Conservation (phyloP, 352 stramenopile species). For the Phytophthora tentaculata region DNA sequence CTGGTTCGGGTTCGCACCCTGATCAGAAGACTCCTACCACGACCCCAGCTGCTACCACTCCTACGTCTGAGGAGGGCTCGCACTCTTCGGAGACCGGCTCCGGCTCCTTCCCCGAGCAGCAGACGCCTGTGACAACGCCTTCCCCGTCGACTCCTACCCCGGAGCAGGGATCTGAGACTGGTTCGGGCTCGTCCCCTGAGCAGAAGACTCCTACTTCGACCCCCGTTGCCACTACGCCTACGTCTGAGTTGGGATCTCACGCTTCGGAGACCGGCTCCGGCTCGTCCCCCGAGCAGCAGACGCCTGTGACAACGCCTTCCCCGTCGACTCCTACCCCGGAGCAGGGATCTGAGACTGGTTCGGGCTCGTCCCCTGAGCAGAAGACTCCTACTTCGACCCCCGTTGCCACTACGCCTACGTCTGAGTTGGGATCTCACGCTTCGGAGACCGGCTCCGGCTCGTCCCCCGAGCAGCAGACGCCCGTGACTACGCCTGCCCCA, state of each 20-base stretch:
- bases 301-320: conserved; percentile 16
- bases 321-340: conserved; percentile 9
- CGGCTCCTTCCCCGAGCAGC: conserved; percentile 1
- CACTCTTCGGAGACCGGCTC: conserved; percentile 1
- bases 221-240: conserved; percentile 6
- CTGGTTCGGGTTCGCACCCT: conserved; percentile 11
- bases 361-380: conserved; percentile 11
- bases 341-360: background rate
- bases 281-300: conserved; percentile 9
- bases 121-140: conserved; percentile 18
- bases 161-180: background rate
- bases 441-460: conserved; percentile 10
- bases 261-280: conserved; percentile 1
- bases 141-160: conserved; percentile 12
- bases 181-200: conserved; percentile 8
- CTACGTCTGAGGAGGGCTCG: background rate
- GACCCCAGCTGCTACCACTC: conserved; percentile 7
- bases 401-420: conserved; percentile 5
- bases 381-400: conserved; percentile 5
- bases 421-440: background rate
- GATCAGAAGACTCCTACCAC: background rate
- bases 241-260: background rate
- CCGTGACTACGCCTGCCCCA: conserved; percentile 1
- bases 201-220: conserved; percentile 3
- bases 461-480: conserved; percentile 6